Percentiles rank a stretch among this genome's conserved stretches.
Conservation (phyloP, 2,329 filamentous ascomycete species). For the Sclerotiophoma versabilis region DNA sequence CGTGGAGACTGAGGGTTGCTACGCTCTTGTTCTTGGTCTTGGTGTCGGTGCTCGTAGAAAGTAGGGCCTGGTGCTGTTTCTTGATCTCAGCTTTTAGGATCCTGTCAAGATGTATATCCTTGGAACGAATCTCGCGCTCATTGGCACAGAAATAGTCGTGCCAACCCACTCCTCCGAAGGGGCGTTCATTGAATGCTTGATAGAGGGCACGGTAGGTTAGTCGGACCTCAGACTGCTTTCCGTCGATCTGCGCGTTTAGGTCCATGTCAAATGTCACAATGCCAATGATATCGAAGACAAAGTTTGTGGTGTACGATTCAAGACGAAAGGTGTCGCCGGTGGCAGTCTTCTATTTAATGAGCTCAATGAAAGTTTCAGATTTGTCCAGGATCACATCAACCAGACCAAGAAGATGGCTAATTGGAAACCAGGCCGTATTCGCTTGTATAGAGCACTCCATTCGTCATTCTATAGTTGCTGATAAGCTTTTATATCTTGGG, state of each 20-base stretch:
- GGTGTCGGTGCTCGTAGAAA: neutral
- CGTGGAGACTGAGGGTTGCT: slow-evolving; percentile 23
- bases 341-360: slow-evolving; percentile 23
- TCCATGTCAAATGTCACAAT: slow-evolving; percentile 27
- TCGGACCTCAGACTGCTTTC: slow-evolving; percentile 19
- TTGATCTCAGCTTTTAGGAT: slow-evolving; percentile 26
- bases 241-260: slow-evolving; percentile 25
- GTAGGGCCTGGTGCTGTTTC: slow-evolving; percentile 15
- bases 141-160: slow-evolving; percentile 25
- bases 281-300: slow-evolving; percentile 33
- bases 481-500: neutral
- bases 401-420: slow-evolving; percentile 20
- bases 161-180: slow-evolving; percentile 18
- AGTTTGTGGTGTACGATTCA: slow-evolving; percentile 23
- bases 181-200: slow-evolving; percentile 25
- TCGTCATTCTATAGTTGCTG: slow-evolving; percentile 15
- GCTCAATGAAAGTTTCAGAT: slow-evolving; percentile 28
- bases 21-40: slow-evolving; percentile 14
- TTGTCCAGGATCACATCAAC: slow-evolving; percentile 38
- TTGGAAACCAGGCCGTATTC: slow-evolving; percentile 25
- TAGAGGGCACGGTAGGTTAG: slow-evolving; percentile 28
- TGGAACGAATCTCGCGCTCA: slow-evolving; percentile 19
- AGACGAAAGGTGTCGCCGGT: slow-evolving; percentile 18
- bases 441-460: slow-evolving; percentile 19
- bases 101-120: slow-evolving; percentile 20